Evolutionary conservation across 2,329 filamentous ascomycete species (phyloP).

Genomic region (Apiospora koreana): DNA sequence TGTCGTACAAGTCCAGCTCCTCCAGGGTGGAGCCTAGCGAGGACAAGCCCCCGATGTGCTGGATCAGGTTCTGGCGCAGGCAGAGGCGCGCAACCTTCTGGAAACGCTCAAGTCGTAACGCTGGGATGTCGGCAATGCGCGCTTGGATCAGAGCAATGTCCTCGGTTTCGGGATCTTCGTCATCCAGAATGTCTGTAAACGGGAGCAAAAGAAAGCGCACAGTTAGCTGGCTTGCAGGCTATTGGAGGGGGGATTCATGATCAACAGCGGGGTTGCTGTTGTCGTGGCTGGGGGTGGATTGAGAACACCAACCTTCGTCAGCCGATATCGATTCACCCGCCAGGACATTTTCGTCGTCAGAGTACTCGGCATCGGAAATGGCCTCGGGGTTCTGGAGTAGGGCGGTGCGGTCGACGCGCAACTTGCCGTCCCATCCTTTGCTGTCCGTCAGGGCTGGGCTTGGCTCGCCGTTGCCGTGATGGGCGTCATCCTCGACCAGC

Average conservation of each 20-base stretch:
- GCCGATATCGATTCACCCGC: conserved; percentile 75
- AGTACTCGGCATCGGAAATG: conserved; percentile 82
- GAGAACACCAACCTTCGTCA: conserved; percentile 67
- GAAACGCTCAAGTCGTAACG: conserved; percentile 83
- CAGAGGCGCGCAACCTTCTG: conserved; percentile 74
- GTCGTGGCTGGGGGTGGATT: background rate
- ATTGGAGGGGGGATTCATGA: background rate
- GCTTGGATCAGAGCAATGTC: conserved; percentile 92
- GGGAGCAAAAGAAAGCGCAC: background rate
- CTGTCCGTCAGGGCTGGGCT: conserved; percentile 56
- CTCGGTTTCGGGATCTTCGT: conserved; percentile 61
- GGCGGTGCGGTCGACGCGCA: conserved; percentile 64
- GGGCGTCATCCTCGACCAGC: conserved; percentile 43
- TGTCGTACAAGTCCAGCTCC: conserved; percentile 96
- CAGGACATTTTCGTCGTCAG: conserved; percentile 69
- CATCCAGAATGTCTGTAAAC: conserved; percentile 57
- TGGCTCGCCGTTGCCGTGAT: conserved; percentile 41
- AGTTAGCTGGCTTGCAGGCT: background rate
- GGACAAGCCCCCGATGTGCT: conserved; percentile 74
- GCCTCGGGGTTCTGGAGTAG: conserved; percentile 77
- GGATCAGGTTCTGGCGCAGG: conserved; percentile 89
- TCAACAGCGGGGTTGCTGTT: background rate
- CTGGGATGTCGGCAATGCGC: conserved; percentile 75
- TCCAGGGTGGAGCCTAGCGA: conserved; percentile 65
- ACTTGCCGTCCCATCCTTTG: conserved; percentile 82